Percentiles rank a stretch among this genome's conserved stretches.
Conservation (phyloP, 176 grass and related monocot species). For the Saccharum officinarum region DNA sequence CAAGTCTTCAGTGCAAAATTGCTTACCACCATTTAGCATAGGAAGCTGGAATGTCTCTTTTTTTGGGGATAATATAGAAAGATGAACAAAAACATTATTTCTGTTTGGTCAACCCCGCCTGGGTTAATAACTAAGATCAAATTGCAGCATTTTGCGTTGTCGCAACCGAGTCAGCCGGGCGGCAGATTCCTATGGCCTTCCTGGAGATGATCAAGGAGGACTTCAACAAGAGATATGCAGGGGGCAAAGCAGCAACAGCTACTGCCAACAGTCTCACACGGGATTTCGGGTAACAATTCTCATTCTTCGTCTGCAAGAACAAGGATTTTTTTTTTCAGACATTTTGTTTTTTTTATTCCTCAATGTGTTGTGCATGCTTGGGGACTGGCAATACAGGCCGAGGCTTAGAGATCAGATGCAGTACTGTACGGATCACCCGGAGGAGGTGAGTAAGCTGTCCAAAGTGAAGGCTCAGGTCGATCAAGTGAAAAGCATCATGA, state of each 20-base stretch:
- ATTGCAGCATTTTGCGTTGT: constrained; percentile 76
- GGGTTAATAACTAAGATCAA: not conserved
- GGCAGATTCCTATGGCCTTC: constrained; percentile 73
- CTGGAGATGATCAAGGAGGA: constrained; percentile 78
- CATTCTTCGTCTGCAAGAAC: not conserved
- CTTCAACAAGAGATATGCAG: constrained; percentile 73
- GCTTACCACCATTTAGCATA: not conserved
- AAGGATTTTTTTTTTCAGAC: not conserved
- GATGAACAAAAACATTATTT: not conserved
- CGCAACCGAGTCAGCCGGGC: constrained; percentile 54
- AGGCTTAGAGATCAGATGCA: constrained; percentile 85
- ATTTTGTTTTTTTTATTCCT: not conserved
- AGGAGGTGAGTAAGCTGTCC: constrained; percentile 70
- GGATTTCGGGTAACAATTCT: constrained; percentile 68
- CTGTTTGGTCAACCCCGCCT: not conserved
- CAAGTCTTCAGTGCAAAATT: not conserved
- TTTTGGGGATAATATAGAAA: not conserved
- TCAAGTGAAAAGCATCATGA: constrained; percentile 82
- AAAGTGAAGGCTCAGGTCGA: constrained; percentile 78
- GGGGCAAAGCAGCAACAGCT: constrained; percentile 77
- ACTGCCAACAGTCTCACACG: constrained; percentile 64
- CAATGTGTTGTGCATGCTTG: not conserved
- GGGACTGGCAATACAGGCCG: constrained; percentile 40
- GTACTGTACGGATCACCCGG: constrained; percentile 71
- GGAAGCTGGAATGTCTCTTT: not conserved